Base-by-base conservation (phyloP, 2,329 filamentous ascomycete species). In the Stemphylium beticola region DNA sequence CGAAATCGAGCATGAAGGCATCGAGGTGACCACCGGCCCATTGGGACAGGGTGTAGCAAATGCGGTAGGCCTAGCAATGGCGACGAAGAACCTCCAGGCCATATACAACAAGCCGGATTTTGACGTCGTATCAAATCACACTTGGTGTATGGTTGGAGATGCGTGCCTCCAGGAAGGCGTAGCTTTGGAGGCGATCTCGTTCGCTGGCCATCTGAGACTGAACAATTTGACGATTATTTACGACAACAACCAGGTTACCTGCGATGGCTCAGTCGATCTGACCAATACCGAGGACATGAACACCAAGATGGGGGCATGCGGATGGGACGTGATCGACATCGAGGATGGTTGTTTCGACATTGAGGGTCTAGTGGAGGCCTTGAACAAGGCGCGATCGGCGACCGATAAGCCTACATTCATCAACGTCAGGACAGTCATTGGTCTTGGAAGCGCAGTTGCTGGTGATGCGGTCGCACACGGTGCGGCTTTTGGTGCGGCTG, bases 221-320 rank as follows among this genome's bases (percentile, higher is more conserved):
- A 80, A 82, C 71, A 86, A 86, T 66, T 71, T 87, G 1, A 80
- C 79, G 3, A 70, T 86, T 22, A 81, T 85, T 41, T 86, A 86
- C 59, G 84, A 86, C 60, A 86, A 87, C 69, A 86, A 86, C 66
- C 81, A 84, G 61, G 75, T 86, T 42, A 85, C 83, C 4, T 86
- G 83, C 61, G 84, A 86, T 53, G 84, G 84, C 1, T 79, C 77
- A 2, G 78, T 85, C 2, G 82, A 85, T 65, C 73, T 80, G 37
- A 78, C 78, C 2, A 84, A 83, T 56, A 82, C 78, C 4, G 67
- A 86, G 60, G 82, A 86, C 40, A 74, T 85, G 61, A 85, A 86
- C 51, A 69, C 76, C 6, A 86, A 85, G 70, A 85, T 86, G 83
- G 72, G 77, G 4, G 83, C 83, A 6, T 81, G 76, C 31, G 82